Evolutionary conservation across 768 basidiomycete species (phyloP).

Genomic region (Hemileccinum rubropunctum): DNA sequence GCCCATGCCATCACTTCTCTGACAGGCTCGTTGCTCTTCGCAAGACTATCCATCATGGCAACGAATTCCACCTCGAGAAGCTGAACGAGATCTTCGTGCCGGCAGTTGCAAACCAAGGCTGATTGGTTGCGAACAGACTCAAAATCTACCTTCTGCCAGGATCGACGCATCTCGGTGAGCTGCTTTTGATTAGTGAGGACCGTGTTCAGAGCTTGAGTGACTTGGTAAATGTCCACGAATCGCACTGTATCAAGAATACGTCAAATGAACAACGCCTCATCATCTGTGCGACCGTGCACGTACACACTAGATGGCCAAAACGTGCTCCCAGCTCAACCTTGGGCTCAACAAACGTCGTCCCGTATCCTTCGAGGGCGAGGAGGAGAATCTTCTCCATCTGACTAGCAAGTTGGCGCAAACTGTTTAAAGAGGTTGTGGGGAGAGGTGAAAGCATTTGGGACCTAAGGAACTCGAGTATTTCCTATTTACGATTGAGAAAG

Average conservation of each 20-base stretch:
- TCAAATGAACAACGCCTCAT: slow-evolving; percentile 1
- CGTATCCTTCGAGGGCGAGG: slow-evolving; percentile 76
- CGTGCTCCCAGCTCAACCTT: slow-evolving; percentile 89
- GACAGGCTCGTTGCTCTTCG: slow-evolving; percentile 76
- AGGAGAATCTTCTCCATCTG: slow-evolving; percentile 92
- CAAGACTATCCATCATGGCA: slow-evolving; percentile 64
- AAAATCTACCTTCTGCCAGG: slow-evolving; percentile 87
- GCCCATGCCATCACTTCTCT: slow-evolving; percentile 89
- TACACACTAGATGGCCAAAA: slow-evolving; percentile 86
- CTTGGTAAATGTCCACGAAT: slow-evolving; percentile 90
- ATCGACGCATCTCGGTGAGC: slow-evolving; percentile 79
- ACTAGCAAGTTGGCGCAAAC: slow-evolving; percentile 76
- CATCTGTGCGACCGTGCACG: slow-evolving; percentile 34
- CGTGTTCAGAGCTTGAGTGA: slow-evolving; percentile 85
- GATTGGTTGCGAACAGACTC: slow-evolving; percentile 90
- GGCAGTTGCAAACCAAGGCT: slow-evolving; percentile 90
- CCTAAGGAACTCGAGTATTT: slow-evolving; percentile 83
- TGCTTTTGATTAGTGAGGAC: slow-evolving; percentile 87
- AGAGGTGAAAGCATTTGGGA: slow-evolving; percentile 83
- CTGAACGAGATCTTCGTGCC: slow-evolving; percentile 85
- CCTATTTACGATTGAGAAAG: slow-evolving; percentile 43
- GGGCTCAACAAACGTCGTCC: slow-evolving; percentile 87
- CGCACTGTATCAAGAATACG: slow-evolving; percentile 52
- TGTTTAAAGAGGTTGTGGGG: slow-evolving; percentile 60
- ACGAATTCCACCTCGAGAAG: slow-evolving; percentile 85